Conservation (phyloP, 345 rosid genomes). For the Salix brachista region DNA sequence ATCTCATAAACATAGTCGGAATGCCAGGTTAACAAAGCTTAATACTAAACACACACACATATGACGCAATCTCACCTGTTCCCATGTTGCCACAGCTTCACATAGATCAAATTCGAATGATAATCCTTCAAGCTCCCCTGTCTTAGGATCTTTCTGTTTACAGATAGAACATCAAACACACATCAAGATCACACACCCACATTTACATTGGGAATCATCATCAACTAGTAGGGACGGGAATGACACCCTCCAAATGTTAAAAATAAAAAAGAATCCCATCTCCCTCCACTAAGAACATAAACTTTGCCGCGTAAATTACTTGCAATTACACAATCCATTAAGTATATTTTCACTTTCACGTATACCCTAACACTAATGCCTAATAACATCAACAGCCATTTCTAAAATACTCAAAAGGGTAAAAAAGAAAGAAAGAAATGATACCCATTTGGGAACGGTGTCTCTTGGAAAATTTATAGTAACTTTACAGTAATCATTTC, state of each 20-base stretch:
- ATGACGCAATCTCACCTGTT: slow-evolving; percentile 43
- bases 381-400: not conserved
- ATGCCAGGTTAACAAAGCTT: not conserved
- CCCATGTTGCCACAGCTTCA: slow-evolving; percentile 97
- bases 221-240: not conserved
- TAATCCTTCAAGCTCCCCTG: slow-evolving; percentile 77
- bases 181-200: not conserved
- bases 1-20: not conserved
- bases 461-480: slow-evolving; percentile 60
- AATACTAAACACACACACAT: not conserved
- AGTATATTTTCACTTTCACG: not conserved
- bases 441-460: slow-evolving; percentile 89
- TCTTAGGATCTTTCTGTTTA: slow-evolving; percentile 78
- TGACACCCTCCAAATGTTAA: not conserved
- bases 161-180: not conserved
- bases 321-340: not conserved
- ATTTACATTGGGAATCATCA: not conserved
- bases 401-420: not conserved
- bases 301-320: not conserved
- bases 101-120: slow-evolving; percentile 77
- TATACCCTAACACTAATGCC: not conserved
- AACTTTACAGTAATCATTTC: slow-evolving; percentile 61
- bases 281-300: not conserved
- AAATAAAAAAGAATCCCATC: not conserved
- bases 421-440: not conserved